These are phyloP conservation scores for Flaveria trinervia DNA, from an alignment of 129 eudicot species.

Conservation along the genomic window DNA sequence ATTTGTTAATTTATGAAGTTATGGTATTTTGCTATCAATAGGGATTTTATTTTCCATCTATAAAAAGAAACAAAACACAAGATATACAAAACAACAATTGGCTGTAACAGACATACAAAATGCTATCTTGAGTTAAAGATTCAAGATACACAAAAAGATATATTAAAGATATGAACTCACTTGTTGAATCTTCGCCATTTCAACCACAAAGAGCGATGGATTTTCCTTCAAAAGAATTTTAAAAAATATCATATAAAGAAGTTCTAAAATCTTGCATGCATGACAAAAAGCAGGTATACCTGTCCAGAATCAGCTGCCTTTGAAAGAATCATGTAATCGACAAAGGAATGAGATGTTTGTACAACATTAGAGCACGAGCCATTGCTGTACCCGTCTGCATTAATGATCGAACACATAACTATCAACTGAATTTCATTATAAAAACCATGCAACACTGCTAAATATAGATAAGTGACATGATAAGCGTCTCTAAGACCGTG, in stretches of 20 bases:
- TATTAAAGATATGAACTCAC: slow-evolving; percentile 47
- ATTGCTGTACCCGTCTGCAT: slow-evolving; percentile 74
- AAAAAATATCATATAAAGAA: not conserved
- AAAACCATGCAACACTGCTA: not conserved
- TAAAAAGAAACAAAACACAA: not conserved
- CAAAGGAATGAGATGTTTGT: slow-evolving; percentile 81
- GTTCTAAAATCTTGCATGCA: slow-evolving; percentile 6
- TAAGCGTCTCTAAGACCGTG: not conserved
- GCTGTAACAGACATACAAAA: not conserved
- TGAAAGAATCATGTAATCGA: slow-evolving; percentile 69
- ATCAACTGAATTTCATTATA: slow-evolving; percentile 1
- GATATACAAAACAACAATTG: slow-evolving; percentile 10
- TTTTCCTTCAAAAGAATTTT: slow-evolving; percentile 56
- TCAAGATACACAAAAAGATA: slow-evolving; percentile 6
- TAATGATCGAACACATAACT: slow-evolving; percentile 3
- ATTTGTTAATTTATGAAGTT: not conserved
- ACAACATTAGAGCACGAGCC: slow-evolving; percentile 78
- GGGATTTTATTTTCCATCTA: not conserved
- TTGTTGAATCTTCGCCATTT: slow-evolving; percentile 64
- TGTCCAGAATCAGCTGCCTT: slow-evolving; percentile 77
- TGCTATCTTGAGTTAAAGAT: slow-evolving; percentile 6
- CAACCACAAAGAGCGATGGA: slow-evolving; percentile 80
- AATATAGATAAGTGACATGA: not conserved
- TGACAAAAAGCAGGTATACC: slow-evolving; percentile 41
- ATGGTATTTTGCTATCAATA: not conserved